Evolutionary conservation across 2,329 filamentous ascomycete species (phyloP).

Genomic region (Cercospora sesami): DNA sequence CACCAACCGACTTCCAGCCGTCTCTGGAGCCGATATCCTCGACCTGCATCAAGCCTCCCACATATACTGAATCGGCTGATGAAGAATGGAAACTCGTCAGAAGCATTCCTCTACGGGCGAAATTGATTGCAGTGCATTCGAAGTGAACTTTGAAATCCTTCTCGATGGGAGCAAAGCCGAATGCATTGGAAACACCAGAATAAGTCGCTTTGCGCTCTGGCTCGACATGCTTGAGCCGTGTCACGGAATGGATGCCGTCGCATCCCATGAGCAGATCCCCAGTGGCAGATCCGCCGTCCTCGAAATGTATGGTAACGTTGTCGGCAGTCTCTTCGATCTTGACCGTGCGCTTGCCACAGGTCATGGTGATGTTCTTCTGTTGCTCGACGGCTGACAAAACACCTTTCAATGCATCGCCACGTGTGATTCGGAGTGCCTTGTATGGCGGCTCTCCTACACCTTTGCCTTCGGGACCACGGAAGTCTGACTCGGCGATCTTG

Average conservation of each 20-base stretch:
- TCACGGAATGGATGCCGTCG: constrained; percentile 44
- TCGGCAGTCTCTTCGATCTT: constrained; percentile 43
- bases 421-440: constrained; percentile 47
- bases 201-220: constrained; percentile 46
- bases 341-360: constrained; percentile 46
- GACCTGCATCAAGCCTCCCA: constrained; percentile 49
- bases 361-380: constrained; percentile 45
- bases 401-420: constrained; percentile 47
- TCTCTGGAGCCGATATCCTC: constrained; percentile 46
- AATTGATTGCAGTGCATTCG: constrained; percentile 48
- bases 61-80: constrained; percentile 43
- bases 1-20: constrained; percentile 48
- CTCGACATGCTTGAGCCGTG: constrained; percentile 48
- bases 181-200: constrained; percentile 50
- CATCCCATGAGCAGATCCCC: constrained; percentile 42
- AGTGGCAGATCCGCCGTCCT: constrained; percentile 38
- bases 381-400: constrained; percentile 45
- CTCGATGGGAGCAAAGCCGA: constrained; percentile 46
- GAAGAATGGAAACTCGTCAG: constrained; percentile 45
- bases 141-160: constrained; percentile 43
- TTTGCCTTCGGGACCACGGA: constrained; percentile 45
- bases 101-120: constrained; percentile 48
- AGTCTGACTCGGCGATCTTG: constrained; percentile 47
- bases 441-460: constrained; percentile 48
- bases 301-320: constrained; percentile 41